Percentiles rank a stretch among this genome's conserved stretches.
These are phyloP conservation scores for Fagopyrum tataricum DNA, from an alignment of 148 eudicot species.

Conservation along the genomic window DNA sequence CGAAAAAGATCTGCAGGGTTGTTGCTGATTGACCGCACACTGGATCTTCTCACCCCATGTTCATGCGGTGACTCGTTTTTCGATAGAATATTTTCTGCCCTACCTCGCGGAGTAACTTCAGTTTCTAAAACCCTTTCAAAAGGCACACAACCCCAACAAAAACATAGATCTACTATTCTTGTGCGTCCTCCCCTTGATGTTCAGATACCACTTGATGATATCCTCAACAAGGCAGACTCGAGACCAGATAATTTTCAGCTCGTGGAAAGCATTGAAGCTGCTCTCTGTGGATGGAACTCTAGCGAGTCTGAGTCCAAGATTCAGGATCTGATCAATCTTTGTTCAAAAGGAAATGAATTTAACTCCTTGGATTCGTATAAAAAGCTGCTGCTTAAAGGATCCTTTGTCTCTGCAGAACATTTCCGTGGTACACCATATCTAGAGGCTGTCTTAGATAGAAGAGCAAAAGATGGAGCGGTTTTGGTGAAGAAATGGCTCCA, in stretches of 20 bases:
- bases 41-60: conserved; percentile 92
- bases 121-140: conserved; percentile 25
- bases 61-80: conserved; percentile 87
- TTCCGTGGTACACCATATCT: conserved; percentile 76
- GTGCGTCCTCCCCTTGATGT: conserved; percentile 72
- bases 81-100: conserved; percentile 70
- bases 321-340: conserved; percentile 39
- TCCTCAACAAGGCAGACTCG: conserved; percentile 33
- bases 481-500: conserved; percentile 92
- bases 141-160: conserved; percentile 47
- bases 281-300: conserved; percentile 70
- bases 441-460: conserved; percentile 74
- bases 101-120: conserved; percentile 53
- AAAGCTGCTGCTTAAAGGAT: conserved; percentile 50
- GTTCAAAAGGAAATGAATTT: conserved; percentile 34
- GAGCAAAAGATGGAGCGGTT: conserved; percentile 75
- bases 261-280: conserved; percentile 56
- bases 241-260: conserved; percentile 41
- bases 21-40: conserved; percentile 85
- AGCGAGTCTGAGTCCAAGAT: conserved; percentile 35
- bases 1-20: conserved; percentile 88
- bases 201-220: conserved; percentile 55
- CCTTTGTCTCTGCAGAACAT: conserved; percentile 70
- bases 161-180: conserved; percentile 28
- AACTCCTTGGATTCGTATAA: conserved; percentile 19